Evolutionary conservation across 345 rosid genomes (phyloP).

Genomic region (Hibiscus mutabilis): DNA sequence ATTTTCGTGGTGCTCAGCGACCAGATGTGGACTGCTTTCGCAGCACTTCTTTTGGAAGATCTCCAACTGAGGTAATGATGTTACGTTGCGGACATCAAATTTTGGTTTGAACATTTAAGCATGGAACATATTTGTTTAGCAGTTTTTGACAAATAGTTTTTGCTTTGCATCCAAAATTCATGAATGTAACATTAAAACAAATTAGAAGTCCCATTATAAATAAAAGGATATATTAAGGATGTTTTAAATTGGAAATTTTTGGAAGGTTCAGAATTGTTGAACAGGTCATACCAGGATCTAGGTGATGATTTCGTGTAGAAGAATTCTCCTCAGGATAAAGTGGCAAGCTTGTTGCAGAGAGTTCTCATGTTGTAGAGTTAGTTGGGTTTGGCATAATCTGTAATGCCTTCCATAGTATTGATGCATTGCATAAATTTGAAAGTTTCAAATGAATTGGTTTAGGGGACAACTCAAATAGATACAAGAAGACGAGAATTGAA

Average conservation of each 20-base stretch:
- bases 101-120: neutral
- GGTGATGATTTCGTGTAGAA: neutral
- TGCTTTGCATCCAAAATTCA: neutral
- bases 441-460: neutral
- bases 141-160: no score
- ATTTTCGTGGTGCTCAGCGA: conserved; percentile 64
- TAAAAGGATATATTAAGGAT: neutral
- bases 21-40: conserved; percentile 93
- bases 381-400: neutral
- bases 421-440: neutral
- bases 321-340: neutral
- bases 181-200: neutral
- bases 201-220: neutral
- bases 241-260: neutral
- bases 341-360: neutral
- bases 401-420: neutral
- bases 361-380: neutral
- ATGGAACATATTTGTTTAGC: neutral
- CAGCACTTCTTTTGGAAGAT: conserved; percentile 67
- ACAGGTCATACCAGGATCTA: neutral
- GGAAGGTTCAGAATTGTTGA: neutral
- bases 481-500: neutral
- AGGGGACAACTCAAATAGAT: neutral
- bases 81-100: neutral
- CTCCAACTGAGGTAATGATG: conserved; percentile 47